Evolutionary conservation across 768 basidiomycete species (phyloP).

Genomic region (Suillus tomentosus): DNA sequence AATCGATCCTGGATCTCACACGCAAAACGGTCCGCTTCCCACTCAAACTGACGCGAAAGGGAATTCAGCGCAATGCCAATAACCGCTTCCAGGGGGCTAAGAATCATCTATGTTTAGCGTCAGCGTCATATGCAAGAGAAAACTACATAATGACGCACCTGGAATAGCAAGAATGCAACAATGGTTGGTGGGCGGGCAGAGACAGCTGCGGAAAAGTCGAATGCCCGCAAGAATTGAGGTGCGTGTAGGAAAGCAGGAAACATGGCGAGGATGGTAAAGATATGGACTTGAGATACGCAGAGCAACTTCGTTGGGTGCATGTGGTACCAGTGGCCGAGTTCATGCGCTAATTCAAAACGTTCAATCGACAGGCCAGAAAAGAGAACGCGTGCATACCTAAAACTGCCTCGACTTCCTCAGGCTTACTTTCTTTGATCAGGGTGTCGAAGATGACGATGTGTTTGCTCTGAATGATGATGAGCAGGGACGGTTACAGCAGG

Average conservation of each 20-base stretch:
- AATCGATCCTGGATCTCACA: constrained; percentile 63
- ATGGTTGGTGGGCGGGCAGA: constrained; percentile 75
- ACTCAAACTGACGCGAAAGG: constrained; percentile 85
- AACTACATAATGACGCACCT: constrained; percentile 39
- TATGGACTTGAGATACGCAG: constrained; percentile 82
- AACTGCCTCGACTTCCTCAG: constrained; percentile 97
- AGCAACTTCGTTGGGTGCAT: constrained; percentile 90
- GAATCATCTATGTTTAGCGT: constrained; percentile 58
- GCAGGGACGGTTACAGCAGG: not conserved
- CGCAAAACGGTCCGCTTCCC: constrained; percentile 89
- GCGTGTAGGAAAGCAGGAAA: constrained; percentile 91
- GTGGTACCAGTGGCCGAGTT: constrained; percentile 96
- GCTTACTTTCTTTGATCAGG: constrained; percentile 85
- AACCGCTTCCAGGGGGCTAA: constrained; percentile 77
- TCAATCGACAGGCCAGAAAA: not conserved
- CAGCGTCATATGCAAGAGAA: not conserved
- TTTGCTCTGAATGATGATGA: constrained; percentile 57
- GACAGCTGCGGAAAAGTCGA: constrained; percentile 72
- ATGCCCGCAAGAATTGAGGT: constrained; percentile 74
- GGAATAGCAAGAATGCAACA: constrained; percentile 85
- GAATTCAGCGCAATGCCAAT: constrained; percentile 77
- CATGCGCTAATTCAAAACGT: constrained; percentile 61
- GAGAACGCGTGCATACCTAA: constrained; percentile 45
- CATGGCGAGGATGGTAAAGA: constrained; percentile 81
- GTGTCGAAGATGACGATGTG: constrained; percentile 98